A percentile compares a stretch with the other conserved stretches of the same genome.
These are phyloP conservation scores for Hymenoscyphus fraxineus DNA, from an alignment of 2,329 filamentous ascomycete species.

Conservation along the genomic window DNA sequence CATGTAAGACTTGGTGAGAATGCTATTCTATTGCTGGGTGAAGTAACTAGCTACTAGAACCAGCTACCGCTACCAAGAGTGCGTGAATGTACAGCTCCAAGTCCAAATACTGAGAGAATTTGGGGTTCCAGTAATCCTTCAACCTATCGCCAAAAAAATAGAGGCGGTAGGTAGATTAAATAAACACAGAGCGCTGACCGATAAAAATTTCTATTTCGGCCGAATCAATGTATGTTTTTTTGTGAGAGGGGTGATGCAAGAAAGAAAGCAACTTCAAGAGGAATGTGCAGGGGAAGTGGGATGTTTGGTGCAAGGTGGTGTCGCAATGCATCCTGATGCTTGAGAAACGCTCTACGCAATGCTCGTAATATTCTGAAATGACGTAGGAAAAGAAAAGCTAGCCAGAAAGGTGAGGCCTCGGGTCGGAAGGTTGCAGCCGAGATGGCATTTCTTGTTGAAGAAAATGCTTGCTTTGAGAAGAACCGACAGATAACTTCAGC, in stretches of 20 bases:
- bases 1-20: background rate
- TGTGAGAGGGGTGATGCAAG: slow-evolving; percentile 2
- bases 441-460: background rate
- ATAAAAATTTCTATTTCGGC: background rate
- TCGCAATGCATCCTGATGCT: slow-evolving; percentile 1
- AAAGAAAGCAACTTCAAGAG: background rate
- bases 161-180: background rate
- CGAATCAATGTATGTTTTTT: background rate
- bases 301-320: background rate
- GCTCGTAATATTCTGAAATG: slow-evolving; percentile 21
- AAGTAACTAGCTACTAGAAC: background rate
- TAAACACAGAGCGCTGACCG: background rate
- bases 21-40: background rate
- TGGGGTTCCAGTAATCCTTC: slow-evolving; percentile 2
- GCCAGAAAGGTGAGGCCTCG: background rate
- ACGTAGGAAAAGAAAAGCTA: slow-evolving; percentile 16
- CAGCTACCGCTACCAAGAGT: background rate
- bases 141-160: background rate
- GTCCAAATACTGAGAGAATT: background rate
- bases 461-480: background rate
- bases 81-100: slow-evolving; percentile 2
- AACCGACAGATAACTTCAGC: background rate
- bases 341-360: slow-evolving; percentile 19
- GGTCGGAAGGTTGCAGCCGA: slow-evolving; percentile 3
- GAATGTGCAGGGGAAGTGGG: background rate